Conservation (phyloP, 179 eudicot species). For the Silene coronaria region DNA sequence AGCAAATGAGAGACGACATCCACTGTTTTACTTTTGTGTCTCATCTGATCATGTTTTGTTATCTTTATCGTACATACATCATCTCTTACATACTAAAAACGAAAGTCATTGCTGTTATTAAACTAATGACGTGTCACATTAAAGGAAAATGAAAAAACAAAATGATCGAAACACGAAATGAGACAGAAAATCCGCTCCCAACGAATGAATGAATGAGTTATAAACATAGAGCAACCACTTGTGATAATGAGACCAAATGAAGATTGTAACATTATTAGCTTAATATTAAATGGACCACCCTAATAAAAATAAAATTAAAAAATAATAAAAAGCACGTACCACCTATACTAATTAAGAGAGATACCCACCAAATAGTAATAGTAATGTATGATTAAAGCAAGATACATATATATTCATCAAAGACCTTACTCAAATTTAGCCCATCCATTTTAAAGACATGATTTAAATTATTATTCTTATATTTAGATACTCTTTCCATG, state of each 20-base stretch:
- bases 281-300: conserved; percentile 24
- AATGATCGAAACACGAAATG: no score
- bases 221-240: not conserved
- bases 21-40: no score
- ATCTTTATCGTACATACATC: no score
- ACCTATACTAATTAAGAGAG: conserved; percentile 23
- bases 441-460: conserved; percentile 7
- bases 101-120: no score
- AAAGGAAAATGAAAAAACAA: no score
- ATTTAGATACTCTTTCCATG: conserved; percentile 23
- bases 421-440: conserved; percentile 17
- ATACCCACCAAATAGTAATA: conserved; percentile 27
- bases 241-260: conserved; percentile 11
- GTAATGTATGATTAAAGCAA: conserved; percentile 27
- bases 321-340: conserved; percentile 2
- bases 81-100: no score
- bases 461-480: conserved; percentile 18
- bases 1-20: no score
- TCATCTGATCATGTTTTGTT: no score
- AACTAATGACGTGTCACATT: no score
- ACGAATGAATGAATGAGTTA: not conserved
- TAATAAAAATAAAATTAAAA: no score
- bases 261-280: conserved; percentile 17
- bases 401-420: not conserved
- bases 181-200: no score